Evolutionary conservation across 1,284 basidiomycete genomes (phyloP), one percentile per base, ranked within the genome.

Genomic region (Pyrrhoderma noxium): DNA sequence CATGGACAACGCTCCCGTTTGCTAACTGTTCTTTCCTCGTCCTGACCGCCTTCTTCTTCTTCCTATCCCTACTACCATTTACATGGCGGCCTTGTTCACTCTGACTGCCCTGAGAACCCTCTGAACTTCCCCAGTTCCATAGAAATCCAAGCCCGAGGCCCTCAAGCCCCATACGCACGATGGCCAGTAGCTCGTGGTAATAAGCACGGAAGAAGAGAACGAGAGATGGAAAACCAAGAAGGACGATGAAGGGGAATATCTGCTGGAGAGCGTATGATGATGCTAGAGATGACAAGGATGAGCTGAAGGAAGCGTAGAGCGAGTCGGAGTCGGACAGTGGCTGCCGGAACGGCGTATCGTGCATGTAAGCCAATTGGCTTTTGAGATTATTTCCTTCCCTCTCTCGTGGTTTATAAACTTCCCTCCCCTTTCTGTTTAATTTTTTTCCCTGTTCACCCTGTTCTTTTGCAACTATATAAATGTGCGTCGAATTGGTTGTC

Each of bases 61-160:
- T 64, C 57, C 80, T 81, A 79, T 21, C 14, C 25, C 31, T 35
- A 34, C 43, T 27, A 16, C 8, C 35, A 18, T 27, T 27, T n/a
- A 14, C 40, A 18, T 25, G 40, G 14, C 19, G 25, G 2, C 40
- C 34, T 19, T 16, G 22, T 19, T 45, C 40, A 37, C 44, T 44
- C 25, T 21, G 14, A 41, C 14, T 41, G 8, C 27, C 18, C 21
- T 39, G 8, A 7, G 11, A 23, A 37, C 42, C n/a, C 1, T 9
- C 41, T 16, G 19, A 39, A 27, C 27, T 27, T 8, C 45, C 41
- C 53, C 53, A 54, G 7, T 21, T 44, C 53, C 53, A 54, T 18
- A 23, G 49, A 35, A 44, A 44, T 19, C 45, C 25, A 11, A 31
- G 21, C 5, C 49, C 50, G 27, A 55, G 16, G 19, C 27, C 42